A percentile compares a stretch with the other conserved stretches of the same genome.
Evolutionary conservation across 2,329 filamentous ascomycete genomes (phyloP).

Genomic region (Myotisia sp.): DNA sequence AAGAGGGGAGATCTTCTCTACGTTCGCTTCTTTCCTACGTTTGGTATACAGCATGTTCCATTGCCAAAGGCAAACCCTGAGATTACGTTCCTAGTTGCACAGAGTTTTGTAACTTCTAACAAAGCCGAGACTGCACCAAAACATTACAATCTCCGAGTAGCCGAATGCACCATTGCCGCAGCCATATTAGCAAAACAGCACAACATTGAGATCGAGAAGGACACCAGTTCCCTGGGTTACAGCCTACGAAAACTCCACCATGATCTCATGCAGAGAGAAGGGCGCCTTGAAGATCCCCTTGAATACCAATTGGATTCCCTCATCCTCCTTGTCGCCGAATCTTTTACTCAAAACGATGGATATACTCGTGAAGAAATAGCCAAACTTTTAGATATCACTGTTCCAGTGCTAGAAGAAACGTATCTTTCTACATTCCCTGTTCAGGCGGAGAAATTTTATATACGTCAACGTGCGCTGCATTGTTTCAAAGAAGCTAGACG

Average conservation of each 20-base stretch:
- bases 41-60: slow-evolving; percentile 61
- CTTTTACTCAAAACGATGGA: slow-evolving; percentile 63
- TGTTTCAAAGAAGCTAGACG: slow-evolving; percentile 81
- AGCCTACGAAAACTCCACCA: slow-evolving; percentile 80
- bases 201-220: slow-evolving; percentile 52
- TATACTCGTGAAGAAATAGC: slow-evolving; percentile 84
- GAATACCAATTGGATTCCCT: slow-evolving; percentile 60
- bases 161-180: slow-evolving; percentile 85
- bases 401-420: slow-evolving; percentile 56
- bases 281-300: slow-evolving; percentile 35
- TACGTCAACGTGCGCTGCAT: slow-evolving; percentile 76
- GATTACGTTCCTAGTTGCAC: slow-evolving; percentile 81
- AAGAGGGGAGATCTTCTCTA: slow-evolving; percentile 73
- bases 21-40: slow-evolving; percentile 71
- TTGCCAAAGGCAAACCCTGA: slow-evolving; percentile 73
- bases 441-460: slow-evolving; percentile 71
- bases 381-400: slow-evolving; percentile 51
- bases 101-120: slow-evolving; percentile 85
- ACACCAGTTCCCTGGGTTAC: slow-evolving; percentile 68
- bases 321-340: slow-evolving; percentile 52
- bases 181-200: slow-evolving; percentile 47
- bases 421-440: slow-evolving; percentile 86
- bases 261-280: slow-evolving; percentile 50
- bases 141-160: slow-evolving; percentile 92
- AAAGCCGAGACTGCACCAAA: slow-evolving; percentile 88